A percentile compares a stretch with the other conserved stretches of the same genome.
Conservation (phyloP, 768 basidiomycete species). For the Vararia minispora region DNA sequence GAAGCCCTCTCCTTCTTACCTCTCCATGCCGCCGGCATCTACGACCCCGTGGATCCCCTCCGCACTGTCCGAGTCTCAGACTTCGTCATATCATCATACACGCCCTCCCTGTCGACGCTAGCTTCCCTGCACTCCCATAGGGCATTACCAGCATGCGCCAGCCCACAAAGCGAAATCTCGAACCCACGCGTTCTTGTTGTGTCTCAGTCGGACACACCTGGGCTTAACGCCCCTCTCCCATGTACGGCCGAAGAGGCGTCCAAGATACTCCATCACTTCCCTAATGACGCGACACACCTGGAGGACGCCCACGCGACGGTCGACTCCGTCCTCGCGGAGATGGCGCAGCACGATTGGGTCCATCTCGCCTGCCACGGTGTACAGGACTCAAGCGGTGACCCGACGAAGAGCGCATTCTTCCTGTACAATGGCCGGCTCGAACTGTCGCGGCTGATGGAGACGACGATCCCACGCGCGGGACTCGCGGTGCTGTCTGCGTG, state of each 20-base stretch:
- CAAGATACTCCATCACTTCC: no score
- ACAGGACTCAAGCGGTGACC: conserved; percentile 5
- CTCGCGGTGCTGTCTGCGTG: conserved; percentile 2
- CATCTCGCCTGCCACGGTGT: conserved; percentile 12
- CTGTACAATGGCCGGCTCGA: conserved; percentile 5
- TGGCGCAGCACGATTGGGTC: conserved; percentile 5
- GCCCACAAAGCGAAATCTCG: neutral
- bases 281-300: no score
- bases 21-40: neutral
- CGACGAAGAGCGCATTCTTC: conserved; percentile 8
- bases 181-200: no score
- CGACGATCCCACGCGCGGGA: conserved; percentile 8
- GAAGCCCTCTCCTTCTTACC: neutral
- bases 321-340: conserved; percentile 1
- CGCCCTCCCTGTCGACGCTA: neutral
- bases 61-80: neutral
- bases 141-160: neutral
- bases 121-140: neutral
- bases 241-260: no score
- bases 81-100: neutral
- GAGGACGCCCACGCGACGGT: no score
- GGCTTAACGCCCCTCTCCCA: no score
- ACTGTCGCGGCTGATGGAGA: conserved; percentile 4
- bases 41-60: no score
- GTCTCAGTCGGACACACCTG: no score